A percentile compares a stretch with the other conserved stretches of the same genome.
These are phyloP conservation scores for Fimicolochytrium jonesii DNA, from an alignment of 192 early-diverging fungal species.

Conservation along the genomic window DNA sequence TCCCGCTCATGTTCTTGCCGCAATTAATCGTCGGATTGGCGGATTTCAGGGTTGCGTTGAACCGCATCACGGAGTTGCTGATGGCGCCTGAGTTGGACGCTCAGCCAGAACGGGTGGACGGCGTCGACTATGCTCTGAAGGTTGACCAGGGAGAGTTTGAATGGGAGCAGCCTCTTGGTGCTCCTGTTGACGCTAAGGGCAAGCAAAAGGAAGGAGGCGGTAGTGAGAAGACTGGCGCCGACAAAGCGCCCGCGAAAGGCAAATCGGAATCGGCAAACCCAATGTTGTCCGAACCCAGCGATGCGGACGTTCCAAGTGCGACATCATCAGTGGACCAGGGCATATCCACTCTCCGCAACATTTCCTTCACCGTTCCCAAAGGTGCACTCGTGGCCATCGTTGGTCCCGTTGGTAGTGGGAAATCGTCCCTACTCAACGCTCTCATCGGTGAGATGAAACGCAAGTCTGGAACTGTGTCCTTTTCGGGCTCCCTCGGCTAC, in stretches of 20 bases:
- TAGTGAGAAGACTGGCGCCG: conserved; percentile 20
- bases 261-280: neutral
- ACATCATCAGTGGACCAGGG: too few relatives aligned
- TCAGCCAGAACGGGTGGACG: conserved; percentile 30
- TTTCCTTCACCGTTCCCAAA: conserved; percentile 45
- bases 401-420: conserved; percentile 80
- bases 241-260: neutral
- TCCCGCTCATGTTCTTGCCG: conserved; percentile 57
- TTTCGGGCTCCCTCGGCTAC: conserved; percentile 70
- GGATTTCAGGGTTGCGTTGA: conserved; percentile 49
- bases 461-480: conserved; percentile 48
- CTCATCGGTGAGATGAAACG: conserved; percentile 79
- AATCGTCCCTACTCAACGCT: conserved; percentile 78
- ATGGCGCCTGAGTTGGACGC: conserved; percentile 60
- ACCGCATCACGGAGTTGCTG: conserved; percentile 48
- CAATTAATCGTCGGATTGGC: conserved; percentile 37
- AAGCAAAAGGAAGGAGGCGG: conserved; percentile 28
- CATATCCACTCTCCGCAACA: conserved; percentile 32
- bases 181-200: neutral
- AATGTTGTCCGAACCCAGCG: neutral
- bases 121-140: conserved; percentile 46
- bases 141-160: conserved; percentile 59
- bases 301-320: too few relatives aligned
- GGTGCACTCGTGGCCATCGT: conserved; percentile 72
- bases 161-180: conserved; percentile 53